Evolutionary conservation across 75 land plant genomes (phyloP).

Genomic region (Pinus taeda): DNA sequence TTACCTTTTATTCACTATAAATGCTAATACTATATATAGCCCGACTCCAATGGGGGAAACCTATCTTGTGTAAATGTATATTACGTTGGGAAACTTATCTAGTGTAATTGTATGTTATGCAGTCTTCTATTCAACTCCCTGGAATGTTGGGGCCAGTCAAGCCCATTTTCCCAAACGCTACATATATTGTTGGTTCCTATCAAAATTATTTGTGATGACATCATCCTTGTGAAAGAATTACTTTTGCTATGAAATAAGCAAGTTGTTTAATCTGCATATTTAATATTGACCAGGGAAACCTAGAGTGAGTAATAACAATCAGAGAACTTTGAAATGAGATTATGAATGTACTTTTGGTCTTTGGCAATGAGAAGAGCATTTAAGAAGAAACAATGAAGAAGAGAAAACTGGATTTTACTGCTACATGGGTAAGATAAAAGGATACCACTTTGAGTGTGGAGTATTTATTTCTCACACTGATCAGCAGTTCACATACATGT

Average conservation of each 20-base stretch:
- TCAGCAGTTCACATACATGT: background rate
- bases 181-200: background rate
- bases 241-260: background rate
- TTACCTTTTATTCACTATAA: background rate
- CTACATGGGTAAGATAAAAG: background rate
- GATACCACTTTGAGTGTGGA: background rate
- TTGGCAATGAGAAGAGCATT: background rate
- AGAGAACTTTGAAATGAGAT: background rate
- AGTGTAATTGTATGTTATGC: background rate
- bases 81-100: too few relatives aligned
- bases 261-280: background rate
- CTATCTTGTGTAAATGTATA: too few relatives aligned
- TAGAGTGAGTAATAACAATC: background rate
- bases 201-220: background rate
- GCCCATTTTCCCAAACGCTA: background rate
- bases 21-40: background rate
- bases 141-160: background rate
- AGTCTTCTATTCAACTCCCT: background rate
- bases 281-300: background rate
- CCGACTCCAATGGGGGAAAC: background rate
- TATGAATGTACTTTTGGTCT: background rate
- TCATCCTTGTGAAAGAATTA: background rate
- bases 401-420: background rate
- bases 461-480: background rate
- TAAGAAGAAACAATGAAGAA: conserved; percentile 2